These are phyloP conservation scores for Aurantiochytrium sp. DNA, from an alignment of 108 stramenopile species.

Conservation along the genomic window DNA sequence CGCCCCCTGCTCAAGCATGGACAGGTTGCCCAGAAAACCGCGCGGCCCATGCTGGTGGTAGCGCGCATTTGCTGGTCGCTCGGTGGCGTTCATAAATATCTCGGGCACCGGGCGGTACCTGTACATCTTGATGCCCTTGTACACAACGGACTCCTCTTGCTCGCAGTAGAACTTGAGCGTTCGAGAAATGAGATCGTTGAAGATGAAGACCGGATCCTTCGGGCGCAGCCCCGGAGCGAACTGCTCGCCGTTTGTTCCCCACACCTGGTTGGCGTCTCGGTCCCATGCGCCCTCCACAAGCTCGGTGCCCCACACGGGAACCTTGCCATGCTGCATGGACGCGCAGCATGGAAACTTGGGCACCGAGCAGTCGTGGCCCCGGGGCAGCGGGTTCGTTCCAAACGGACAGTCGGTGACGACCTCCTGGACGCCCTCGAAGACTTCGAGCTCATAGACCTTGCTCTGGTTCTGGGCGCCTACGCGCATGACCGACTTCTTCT, in stretches of 20 bases:
- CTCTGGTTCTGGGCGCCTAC: background rate
- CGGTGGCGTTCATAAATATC: background rate
- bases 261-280: background rate
- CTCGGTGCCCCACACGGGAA: background rate
- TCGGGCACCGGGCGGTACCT: background rate
- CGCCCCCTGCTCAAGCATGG: constrained; percentile 8
- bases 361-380: background rate
- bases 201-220: background rate
- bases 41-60: background rate
- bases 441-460: background rate
- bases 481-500: background rate
- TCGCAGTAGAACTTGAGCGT: background rate
- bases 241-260: background rate
- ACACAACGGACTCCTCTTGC: background rate
- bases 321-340: background rate
- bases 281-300: background rate
- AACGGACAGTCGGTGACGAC: background rate
- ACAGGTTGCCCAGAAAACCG: constrained; percentile 1
- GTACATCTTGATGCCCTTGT: background rate
- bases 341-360: background rate
- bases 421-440: background rate
- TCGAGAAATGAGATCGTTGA: constrained; percentile 24
- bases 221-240: background rate
- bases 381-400: background rate
- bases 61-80: background rate